Evolutionary conservation across 345 rosid species (phyloP).

Genomic region (Erodium maritimum): DNA sequence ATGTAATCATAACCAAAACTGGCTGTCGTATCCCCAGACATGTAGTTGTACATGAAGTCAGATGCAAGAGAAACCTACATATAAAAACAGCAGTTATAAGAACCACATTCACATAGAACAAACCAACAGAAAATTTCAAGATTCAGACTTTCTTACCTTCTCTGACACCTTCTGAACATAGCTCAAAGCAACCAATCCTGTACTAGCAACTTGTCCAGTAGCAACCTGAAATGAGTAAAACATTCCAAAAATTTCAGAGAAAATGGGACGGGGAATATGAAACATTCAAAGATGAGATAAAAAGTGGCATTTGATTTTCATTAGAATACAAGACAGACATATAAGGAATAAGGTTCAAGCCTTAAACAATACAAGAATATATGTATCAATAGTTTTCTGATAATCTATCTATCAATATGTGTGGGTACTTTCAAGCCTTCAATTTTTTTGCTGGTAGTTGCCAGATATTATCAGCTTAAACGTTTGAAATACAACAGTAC

Average conservation of each 20-base stretch:
- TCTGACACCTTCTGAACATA: constrained; percentile 96
- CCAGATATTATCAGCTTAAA: too few species aligned
- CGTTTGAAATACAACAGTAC: too few species aligned
- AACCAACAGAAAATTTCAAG: background rate
- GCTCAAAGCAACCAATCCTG: constrained; percentile 73
- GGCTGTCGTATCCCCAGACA: constrained; percentile 78
- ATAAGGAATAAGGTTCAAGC: too few species aligned
- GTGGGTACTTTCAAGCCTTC: too few species aligned
- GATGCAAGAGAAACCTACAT: constrained; percentile 78
- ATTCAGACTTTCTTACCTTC: constrained; percentile 41
- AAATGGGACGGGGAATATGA: background rate
- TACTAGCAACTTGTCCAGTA: constrained; percentile 92
- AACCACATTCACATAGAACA: background rate
- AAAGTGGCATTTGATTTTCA: too few species aligned
- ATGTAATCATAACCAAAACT: constrained; percentile 94
- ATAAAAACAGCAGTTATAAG: constrained; percentile 9
- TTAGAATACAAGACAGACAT: too few species aligned
- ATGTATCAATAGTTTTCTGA: too few species aligned
- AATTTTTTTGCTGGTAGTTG: too few species aligned
- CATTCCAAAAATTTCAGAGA: constrained; percentile 1
- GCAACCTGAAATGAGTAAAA: constrained; percentile 41
- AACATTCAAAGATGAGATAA: too few species aligned
- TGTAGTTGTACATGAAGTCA: constrained; percentile 78
- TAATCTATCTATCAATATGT: too few species aligned
- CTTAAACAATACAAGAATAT: too few species aligned